Evolutionary conservation across 129 eudicot genomes (phyloP).

Genomic region (Sambucus nigra): DNA sequence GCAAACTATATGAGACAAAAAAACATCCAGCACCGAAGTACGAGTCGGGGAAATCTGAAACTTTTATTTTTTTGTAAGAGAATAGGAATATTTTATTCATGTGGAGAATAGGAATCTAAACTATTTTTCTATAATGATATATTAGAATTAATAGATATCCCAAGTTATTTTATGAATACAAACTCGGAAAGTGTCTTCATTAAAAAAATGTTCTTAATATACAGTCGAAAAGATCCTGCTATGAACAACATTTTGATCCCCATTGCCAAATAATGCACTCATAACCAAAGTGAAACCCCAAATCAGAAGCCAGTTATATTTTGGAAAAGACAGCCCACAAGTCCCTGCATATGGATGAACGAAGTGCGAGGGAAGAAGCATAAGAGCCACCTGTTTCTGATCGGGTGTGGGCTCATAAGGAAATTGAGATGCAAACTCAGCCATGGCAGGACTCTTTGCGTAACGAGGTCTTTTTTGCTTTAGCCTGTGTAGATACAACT

Average conservation of each 20-base stretch:
- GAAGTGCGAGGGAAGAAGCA: neutral
- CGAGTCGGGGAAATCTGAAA: too few species aligned
- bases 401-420: conserved; percentile 85
- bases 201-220: neutral
- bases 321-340: neutral
- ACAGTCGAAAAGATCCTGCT: neutral
- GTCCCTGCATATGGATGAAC: neutral
- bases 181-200: neutral
- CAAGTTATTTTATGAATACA: too few species aligned
- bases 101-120: too few species aligned
- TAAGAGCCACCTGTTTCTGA: conserved; percentile 49
- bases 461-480: conserved; percentile 74
- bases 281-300: neutral
- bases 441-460: conserved; percentile 61
- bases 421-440: conserved; percentile 66
- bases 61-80: too few species aligned
- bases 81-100: too few species aligned
- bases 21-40: neutral
- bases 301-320: neutral
- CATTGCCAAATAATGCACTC: neutral
- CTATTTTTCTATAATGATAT: too few species aligned
- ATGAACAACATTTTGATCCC: neutral
- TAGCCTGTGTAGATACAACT: conserved; percentile 78
- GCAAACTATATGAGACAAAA: conserved; percentile 14
- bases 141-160: too few species aligned